Evolutionary conservation across 192 early-diverging fungal species (phyloP).

Genomic region (Linnemannia hyalina): DNA sequence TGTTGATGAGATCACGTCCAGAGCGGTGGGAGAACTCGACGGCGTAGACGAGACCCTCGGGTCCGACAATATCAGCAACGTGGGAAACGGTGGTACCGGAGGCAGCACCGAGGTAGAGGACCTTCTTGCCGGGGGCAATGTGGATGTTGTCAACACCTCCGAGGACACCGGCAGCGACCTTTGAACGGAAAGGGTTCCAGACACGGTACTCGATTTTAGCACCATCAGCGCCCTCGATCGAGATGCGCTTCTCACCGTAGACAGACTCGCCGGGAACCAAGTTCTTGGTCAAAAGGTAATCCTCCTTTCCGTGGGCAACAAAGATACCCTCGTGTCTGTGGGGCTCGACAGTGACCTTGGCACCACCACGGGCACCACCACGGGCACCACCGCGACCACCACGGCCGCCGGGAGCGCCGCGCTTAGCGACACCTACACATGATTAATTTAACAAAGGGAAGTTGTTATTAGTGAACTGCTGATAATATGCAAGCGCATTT

Average conservation of each 20-base stretch:
- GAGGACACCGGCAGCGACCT: constrained; percentile 97
- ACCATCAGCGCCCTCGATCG: constrained; percentile 93
- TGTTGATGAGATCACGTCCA: constrained; percentile 99
- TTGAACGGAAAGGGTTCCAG: constrained; percentile 99
- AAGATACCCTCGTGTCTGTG: constrained; percentile 96
- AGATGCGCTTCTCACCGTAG: constrained; percentile 98
- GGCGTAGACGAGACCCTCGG: constrained; percentile 97
- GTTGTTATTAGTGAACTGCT: neutral
- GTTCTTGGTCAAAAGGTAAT: constrained; percentile 98
- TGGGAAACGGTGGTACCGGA: constrained; percentile 96
- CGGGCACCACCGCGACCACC: constrained; percentile 65
- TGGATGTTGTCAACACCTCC: constrained; percentile 97
- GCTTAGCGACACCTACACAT: constrained; percentile 63
- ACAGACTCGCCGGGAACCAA: constrained; percentile 96
- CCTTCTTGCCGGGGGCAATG: constrained; percentile 96
- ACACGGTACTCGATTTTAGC: constrained; percentile 99
- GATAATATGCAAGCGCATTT: neutral
- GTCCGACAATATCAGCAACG: constrained; percentile 98
- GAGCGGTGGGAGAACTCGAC: constrained; percentile 99
- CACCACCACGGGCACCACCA: constrained; percentile 80
- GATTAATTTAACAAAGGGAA: neutral
- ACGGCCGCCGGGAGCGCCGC: constrained; percentile 67
- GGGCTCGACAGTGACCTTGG: constrained; percentile 97
- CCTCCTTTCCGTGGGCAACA: constrained; percentile 99
- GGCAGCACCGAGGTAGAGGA: constrained; percentile 97